Percentiles rank a stretch among this genome's conserved stretches.
phyloP scores from a whole-genome alignment of 2,329 filamentous ascomycete species.

The Sarocladium oryzae region DNA sequence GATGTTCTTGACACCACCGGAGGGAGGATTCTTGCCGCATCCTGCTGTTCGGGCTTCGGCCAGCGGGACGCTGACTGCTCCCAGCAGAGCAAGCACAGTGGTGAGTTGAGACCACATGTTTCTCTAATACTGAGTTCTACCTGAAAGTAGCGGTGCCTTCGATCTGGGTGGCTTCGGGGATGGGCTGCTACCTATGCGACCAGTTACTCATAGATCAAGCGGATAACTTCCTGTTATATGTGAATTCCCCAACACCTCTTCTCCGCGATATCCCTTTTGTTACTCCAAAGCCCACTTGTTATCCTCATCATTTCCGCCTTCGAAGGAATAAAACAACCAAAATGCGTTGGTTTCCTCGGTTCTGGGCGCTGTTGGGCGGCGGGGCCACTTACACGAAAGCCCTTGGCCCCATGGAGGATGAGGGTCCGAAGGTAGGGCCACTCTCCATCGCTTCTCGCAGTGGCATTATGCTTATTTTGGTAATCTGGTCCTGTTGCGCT shows the following conservation, averaged over 20 bases:
- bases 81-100: not conserved
- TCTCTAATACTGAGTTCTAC: too few relatives aligned
- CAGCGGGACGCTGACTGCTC: conserved; percentile 2
- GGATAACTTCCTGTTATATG: conserved; percentile 6
- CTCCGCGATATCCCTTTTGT: too few relatives aligned
- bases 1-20: conserved; percentile 24
- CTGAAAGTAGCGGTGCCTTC: too few relatives aligned
- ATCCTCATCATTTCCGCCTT: not conserved
- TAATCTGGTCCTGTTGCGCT: not conserved
- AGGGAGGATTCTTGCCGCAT: conserved; percentile 26
- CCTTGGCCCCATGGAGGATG: conserved; percentile 1
- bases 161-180: not conserved
- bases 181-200: not conserved
- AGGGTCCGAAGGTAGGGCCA: not conserved
- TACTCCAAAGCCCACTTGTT: not conserved
- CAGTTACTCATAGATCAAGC: not conserved
- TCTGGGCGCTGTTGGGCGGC: not conserved
- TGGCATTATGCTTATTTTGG: conserved; percentile 8
- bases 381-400: conserved; percentile 1
- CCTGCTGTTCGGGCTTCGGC: conserved; percentile 18
- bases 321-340: not conserved
- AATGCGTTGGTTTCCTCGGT: not conserved
- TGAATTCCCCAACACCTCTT: not conserved
- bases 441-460: not conserved
- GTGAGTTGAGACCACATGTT: conserved; percentile 6